A percentile compares a stretch with the other conserved stretches of the same genome.
phyloP scores from a whole-genome alignment of 345 rosid genomes.

The Psidium friedrichsthalianum region DNA sequence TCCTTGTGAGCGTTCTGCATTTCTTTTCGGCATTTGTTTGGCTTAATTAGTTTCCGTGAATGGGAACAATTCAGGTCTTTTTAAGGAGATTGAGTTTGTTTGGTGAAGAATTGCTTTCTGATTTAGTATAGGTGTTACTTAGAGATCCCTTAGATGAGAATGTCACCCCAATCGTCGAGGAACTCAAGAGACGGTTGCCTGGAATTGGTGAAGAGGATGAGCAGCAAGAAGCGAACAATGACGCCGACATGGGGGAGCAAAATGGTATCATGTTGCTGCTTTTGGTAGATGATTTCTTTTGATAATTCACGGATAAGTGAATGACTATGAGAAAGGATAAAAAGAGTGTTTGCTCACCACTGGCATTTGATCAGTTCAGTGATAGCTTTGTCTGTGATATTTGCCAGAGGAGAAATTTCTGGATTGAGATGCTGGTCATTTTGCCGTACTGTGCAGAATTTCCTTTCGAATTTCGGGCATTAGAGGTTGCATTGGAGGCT shows the following conservation, averaged over 20 bases:
- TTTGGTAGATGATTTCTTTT: not conserved
- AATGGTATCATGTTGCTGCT: slow-evolving; percentile 4
- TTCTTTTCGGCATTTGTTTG: not conserved
- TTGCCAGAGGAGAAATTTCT: not conserved
- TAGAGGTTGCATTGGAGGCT: no score
- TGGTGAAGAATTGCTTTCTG: not conserved
- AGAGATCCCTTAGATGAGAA: slow-evolving; percentile 41
- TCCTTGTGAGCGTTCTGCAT: not conserved
- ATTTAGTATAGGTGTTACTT: slow-evolving; percentile 24
- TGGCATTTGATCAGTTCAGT: not conserved
- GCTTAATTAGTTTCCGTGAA: not conserved
- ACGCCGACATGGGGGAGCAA: slow-evolving; percentile 14
- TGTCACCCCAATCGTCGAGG: slow-evolving; percentile 39
- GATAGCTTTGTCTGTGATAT: not conserved
- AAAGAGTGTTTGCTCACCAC: not conserved
- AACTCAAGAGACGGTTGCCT: slow-evolving; percentile 35
- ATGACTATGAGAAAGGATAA: not conserved
- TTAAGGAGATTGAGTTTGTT: not conserved
- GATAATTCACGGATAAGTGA: not conserved
- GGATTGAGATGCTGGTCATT: not conserved
- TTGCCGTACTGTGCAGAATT: not conserved
- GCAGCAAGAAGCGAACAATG: slow-evolving; percentile 11
- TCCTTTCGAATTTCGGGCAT: no score
- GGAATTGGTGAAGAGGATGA: slow-evolving; percentile 24
- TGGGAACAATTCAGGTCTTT: not conserved